These are phyloP conservation scores for Nemania sp. DNA, from an alignment of 2,329 filamentous ascomycete genomes.

Conservation along the genomic window DNA sequence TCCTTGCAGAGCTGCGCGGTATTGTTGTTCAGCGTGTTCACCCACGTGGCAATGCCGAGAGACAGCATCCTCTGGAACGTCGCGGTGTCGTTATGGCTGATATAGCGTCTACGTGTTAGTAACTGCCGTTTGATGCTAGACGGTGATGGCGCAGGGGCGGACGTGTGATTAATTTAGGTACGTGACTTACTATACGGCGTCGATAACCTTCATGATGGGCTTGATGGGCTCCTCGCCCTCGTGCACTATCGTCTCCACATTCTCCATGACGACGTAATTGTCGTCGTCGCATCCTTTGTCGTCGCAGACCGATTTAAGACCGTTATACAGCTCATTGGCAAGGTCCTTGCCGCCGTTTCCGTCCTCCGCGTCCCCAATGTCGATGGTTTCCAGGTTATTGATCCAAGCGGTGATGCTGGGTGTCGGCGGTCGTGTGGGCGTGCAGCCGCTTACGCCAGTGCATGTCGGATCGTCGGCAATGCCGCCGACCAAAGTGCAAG, in stretches of 20 bases:
- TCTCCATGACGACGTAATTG: constrained; percentile 8
- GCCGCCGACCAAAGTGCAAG: constrained; percentile 7
- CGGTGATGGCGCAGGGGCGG: too few relatives aligned
- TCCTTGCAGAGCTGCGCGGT: constrained; percentile 4
- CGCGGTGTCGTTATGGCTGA: too few relatives aligned
- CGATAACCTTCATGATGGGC: constrained; percentile 2
- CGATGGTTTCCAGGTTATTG: constrained; percentile 6
- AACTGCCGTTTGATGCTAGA: too few relatives aligned
- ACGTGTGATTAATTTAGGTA: too few relatives aligned
- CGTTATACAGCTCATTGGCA: constrained; percentile 2
- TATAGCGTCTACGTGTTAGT: too few relatives aligned
- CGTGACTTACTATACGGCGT: constrained; percentile 5
- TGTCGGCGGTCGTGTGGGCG: constrained; percentile 4
- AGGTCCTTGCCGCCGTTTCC: constrained; percentile 6
- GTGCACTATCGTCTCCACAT: background rate
- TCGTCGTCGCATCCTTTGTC: background rate
- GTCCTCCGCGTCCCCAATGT: constrained; percentile 12
- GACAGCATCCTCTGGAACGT: too few relatives aligned
- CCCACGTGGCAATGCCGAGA: too few relatives aligned
- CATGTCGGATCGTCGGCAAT: constrained; percentile 12
- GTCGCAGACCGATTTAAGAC: background rate
- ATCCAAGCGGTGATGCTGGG: constrained; percentile 10
- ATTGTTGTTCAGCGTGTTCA: background rate
- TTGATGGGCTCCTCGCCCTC: constrained; percentile 1
- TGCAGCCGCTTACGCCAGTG: constrained; percentile 7